Conservation (phyloP, 73 alveolate genomes). For the Blepharisma japonicum region DNA sequence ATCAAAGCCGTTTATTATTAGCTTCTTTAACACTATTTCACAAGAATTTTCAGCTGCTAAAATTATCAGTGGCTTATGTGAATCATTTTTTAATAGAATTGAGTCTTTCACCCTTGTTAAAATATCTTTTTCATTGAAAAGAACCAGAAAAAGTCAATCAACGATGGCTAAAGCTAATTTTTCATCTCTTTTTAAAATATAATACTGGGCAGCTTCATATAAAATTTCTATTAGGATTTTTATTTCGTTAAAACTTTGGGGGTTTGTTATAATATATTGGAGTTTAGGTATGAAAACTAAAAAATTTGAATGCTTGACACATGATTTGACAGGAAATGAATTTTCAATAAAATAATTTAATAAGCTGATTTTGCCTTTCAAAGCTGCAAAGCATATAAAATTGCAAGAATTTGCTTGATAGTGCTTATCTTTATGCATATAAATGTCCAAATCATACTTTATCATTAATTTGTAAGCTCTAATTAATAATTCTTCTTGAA, state of each 20-base stretch:
- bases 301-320: neutral
- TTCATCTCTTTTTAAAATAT: neutral
- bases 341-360: neutral
- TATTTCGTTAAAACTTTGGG: neutral
- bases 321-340: neutral
- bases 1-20: neutral
- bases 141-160: neutral
- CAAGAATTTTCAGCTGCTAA: neutral
- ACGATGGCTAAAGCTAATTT: neutral
- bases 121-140: neutral
- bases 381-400: neutral
- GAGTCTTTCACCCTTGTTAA: neutral
- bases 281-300: neutral
- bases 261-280: neutral
- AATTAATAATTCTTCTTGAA: neutral
- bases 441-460: neutral
- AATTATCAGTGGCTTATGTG: neutral
- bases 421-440: neutral
- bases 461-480: neutral
- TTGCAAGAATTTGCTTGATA: neutral
- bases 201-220: conserved; percentile 27
- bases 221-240: neutral
- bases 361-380: neutral
- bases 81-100: neutral
- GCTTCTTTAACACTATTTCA: neutral